Base-by-base conservation (phyloP, 352 stramenopile species). In the Phytophthora citricola region DNA sequence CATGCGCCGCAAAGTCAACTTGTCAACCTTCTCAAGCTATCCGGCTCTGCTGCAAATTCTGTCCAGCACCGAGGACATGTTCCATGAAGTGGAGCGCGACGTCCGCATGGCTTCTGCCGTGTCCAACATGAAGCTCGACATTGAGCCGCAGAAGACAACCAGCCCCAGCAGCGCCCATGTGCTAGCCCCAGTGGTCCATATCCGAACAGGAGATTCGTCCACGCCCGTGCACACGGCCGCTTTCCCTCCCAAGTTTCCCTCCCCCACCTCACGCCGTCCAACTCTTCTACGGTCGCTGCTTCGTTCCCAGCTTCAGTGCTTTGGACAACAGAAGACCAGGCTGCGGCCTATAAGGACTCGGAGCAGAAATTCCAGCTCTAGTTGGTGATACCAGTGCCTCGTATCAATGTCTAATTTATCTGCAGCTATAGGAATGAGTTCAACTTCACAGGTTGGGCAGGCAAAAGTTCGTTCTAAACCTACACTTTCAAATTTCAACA, bases 1-100 rank as follows among this genome's bases (percentile, higher is more conserved):
- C 71, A 94, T 94, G 83, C 76, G 78, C 26, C 81, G 78, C 31
- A 94, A 91, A 60, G 85, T 94, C 41, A 94, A 92, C 61, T 63
- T 91, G 17, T 91, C 80, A 38, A 71, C 82, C 20, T 94, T 94
- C 55, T 90, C 85, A 53, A 90, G 85, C 67, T 92, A 92, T 64
- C 83, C 83, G 46, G 75, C 63, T 39, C 71, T 94, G 56, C 79
- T 92, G n/a, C 73, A 85, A 32, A 85, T 94, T 45, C 71, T 94
- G 20, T 71, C 85, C n/a, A 89, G 73, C 66, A 93, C 83, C 1
- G 85, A 93, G 51, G 78, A 90, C 20, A 91, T 92, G 85, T 93
- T 91, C 55, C 75, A 87, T 43, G 81, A 91, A 24, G 83, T 93
- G 14, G 83, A 91, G 47, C 74, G 71, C 24, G 79, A 90, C 54